Conservation (phyloP, 2,329 filamentous ascomycete species). For the Sporothrix humicola region DNA sequence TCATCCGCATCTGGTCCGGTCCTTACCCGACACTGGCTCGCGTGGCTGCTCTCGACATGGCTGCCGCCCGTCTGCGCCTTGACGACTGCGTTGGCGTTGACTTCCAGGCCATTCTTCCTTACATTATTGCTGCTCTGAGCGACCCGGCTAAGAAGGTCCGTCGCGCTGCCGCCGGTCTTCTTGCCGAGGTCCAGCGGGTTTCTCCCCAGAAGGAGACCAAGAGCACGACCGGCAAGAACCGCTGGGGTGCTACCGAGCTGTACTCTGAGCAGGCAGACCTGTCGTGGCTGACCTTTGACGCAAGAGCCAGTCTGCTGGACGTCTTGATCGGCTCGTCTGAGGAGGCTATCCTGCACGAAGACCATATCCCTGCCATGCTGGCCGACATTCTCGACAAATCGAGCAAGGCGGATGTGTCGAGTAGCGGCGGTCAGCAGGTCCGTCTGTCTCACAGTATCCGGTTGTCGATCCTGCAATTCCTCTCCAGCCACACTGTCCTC, state of each 20-base stretch:
- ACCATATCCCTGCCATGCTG: conserved; percentile 70
- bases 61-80: conserved; percentile 62
- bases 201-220: conserved; percentile 47
- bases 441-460: conserved; percentile 66
- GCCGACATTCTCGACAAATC: conserved; percentile 63
- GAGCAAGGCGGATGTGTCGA: conserved; percentile 32
- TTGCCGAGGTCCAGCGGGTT: conserved; percentile 60
- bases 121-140: conserved; percentile 73
- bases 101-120: conserved; percentile 82
- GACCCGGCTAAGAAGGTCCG: conserved; percentile 80
- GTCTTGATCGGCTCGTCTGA: conserved; percentile 66
- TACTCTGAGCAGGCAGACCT: conserved; percentile 65
- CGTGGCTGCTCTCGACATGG: conserved; percentile 70
- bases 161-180: conserved; percentile 71
- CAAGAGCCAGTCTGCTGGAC: conserved; percentile 66
- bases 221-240: conserved; percentile 32
- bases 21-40: conserved; percentile 72
- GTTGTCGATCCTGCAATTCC: conserved; percentile 69
- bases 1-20: conserved; percentile 75
- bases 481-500: conserved; percentile 72
- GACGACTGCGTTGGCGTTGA: conserved; percentile 61
- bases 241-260: conserved; percentile 67
- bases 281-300: conserved; percentile 63
- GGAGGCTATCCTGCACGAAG: conserved; percentile 81
- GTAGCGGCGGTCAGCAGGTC: conserved; percentile 36